Evolutionary conservation across 2,329 filamentous ascomycete species (phyloP).

Genomic region (Didymella lethalis): DNA sequence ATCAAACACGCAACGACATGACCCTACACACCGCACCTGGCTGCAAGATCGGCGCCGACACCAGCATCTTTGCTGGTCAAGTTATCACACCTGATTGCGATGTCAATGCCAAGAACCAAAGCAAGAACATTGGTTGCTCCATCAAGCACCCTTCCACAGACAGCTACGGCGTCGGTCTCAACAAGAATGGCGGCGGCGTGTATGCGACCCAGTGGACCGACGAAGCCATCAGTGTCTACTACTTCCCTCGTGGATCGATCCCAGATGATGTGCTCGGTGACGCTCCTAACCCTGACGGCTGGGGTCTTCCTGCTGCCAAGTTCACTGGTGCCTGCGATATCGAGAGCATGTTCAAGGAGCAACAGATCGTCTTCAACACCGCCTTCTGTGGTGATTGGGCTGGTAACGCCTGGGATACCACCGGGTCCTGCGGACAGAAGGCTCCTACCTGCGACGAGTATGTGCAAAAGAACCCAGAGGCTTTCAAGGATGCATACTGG

Average conservation of each 20-base stretch:
- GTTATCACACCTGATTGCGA: conserved; percentile 60
- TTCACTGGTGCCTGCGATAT: conserved; percentile 78
- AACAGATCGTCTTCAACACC: conserved; percentile 82
- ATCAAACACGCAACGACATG: conserved; percentile 53
- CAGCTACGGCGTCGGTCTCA: conserved; percentile 64
- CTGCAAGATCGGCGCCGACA: conserved; percentile 52
- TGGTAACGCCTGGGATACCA: conserved; percentile 63
- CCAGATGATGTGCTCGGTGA: conserved; percentile 69
- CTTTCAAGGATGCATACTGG: conserved; percentile 80
- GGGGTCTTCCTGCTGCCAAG: conserved; percentile 72
- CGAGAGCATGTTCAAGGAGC: conserved; percentile 70
- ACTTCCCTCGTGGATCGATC: conserved; percentile 75
- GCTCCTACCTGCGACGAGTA: conserved; percentile 74
- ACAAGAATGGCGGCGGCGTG: conserved; percentile 55
- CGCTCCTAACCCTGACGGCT: conserved; percentile 70
- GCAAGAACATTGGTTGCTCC: conserved; percentile 53
- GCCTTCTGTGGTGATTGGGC: conserved; percentile 92
- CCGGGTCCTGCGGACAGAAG: conserved; percentile 66
- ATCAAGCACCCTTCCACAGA: conserved; percentile 51
- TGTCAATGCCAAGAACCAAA: conserved; percentile 52
- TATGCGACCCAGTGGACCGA: conserved; percentile 70
- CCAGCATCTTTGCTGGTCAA: conserved; percentile 58
- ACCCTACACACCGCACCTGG: conserved; percentile 58
- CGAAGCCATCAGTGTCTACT: conserved; percentile 77
- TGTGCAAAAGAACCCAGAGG: conserved; percentile 73